Percentiles rank a stretch among this genome's conserved stretches.
phyloP scores from a whole-genome alignment of 805 yeast species.

The Lachancea sp. region DNA sequence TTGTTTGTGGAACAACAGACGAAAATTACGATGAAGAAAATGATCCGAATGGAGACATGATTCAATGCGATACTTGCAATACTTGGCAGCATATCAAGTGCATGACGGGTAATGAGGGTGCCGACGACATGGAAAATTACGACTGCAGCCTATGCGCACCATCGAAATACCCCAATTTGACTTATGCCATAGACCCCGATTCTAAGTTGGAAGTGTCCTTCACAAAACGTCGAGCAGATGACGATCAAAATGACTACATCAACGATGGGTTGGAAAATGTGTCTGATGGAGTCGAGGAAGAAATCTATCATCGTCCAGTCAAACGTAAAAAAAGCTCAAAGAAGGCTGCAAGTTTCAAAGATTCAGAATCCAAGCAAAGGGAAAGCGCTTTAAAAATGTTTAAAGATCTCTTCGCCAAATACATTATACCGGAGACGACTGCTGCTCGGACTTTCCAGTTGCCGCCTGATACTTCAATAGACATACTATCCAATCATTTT shows the following conservation, averaged over 20 bases:
- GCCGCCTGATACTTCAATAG: conserved; percentile 33
- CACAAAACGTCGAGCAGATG: not conserved
- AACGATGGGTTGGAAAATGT: not conserved
- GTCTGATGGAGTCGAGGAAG: conserved; percentile 8
- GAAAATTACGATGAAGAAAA: conserved; percentile 52
- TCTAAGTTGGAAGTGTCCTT: conserved; percentile 12
- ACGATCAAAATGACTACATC: not conserved
- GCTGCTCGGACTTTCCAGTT: conserved; percentile 11
- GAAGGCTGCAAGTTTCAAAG: not conserved
- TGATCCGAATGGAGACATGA: conserved; percentile 49
- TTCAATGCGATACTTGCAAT: conserved; percentile 57
- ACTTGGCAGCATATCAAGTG: conserved; percentile 72
- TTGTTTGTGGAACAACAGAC: conserved; percentile 55
- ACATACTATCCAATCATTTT: conserved; percentile 39
- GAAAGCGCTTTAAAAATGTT: conserved; percentile 49
- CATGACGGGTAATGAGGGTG: conserved; percentile 39
- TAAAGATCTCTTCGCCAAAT: conserved; percentile 36
- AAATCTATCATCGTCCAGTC: not conserved
- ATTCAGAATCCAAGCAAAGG: conserved; percentile 35
- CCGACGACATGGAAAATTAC: conserved; percentile 42
- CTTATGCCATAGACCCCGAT: conserved; percentile 27
- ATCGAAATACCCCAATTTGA: conserved; percentile 31
- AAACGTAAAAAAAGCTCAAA: not conserved
- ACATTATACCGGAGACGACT: conserved; percentile 30
- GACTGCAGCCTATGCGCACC: conserved; percentile 51